These are phyloP conservation scores for Saccharomyces hybrid DNA, from an alignment of 1,139 yeast genomes.

Conservation along the genomic window DNA sequence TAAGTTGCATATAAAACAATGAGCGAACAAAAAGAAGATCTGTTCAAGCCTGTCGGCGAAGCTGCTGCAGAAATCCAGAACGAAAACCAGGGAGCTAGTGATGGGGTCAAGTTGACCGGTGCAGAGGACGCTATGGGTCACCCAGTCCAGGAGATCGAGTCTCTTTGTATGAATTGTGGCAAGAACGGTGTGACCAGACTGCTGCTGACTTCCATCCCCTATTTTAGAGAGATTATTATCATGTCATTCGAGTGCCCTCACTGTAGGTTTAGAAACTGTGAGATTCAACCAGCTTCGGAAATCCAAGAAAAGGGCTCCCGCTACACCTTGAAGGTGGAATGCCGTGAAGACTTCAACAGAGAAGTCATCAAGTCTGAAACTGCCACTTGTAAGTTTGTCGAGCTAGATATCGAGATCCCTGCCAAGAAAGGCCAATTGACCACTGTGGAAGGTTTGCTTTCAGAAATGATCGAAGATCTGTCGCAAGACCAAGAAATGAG, in stretches of 20 bases:
- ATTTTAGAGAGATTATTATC: conserved; percentile 79
- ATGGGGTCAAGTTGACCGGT: conserved; percentile 42
- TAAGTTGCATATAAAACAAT: neutral
- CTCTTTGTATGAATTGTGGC: conserved; percentile 93
- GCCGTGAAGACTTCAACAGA: conserved; percentile 69
- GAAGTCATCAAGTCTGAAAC: conserved; percentile 89
- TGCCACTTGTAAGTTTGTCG: conserved; percentile 73
- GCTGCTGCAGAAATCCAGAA: conserved; percentile 39
- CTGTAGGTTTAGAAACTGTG: conserved; percentile 85
- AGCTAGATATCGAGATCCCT: conserved; percentile 89
- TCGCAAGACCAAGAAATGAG: conserved; percentile 74
- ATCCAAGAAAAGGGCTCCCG: conserved; percentile 82
- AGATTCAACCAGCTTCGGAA: conserved; percentile 87
- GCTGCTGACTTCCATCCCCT: conserved; percentile 83
- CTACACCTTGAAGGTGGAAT: conserved; percentile 64
- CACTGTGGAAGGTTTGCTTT: conserved; percentile 79
- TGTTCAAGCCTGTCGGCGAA: conserved; percentile 54
- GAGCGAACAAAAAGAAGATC: conserved; percentile 30
- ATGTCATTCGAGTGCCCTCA: conserved; percentile 97
- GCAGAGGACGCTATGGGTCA: conserved; percentile 80
- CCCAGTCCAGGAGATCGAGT: conserved; percentile 90
- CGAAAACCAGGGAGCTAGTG: conserved; percentile 25
- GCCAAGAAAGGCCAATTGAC: conserved; percentile 91
- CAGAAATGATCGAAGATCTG: conserved; percentile 80
- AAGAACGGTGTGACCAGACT: conserved; percentile 76